Base-by-base conservation (phyloP, 1,139 yeast genomes). In the Arxiozyma telluris region DNA sequence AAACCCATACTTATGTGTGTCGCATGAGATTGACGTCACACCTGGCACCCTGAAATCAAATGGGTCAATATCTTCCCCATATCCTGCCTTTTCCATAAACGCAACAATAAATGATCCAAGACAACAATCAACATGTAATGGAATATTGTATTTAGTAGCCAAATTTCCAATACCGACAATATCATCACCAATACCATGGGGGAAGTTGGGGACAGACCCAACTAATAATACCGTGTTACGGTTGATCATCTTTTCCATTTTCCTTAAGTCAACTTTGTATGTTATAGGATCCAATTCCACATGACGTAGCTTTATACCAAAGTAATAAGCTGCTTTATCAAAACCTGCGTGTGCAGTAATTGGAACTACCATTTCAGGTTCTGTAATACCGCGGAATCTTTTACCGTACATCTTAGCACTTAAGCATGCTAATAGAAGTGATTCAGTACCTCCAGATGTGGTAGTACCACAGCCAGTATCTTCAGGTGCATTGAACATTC, bases 21-120 rank as follows among this genome's bases (percentile, higher is more conserved):
- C 98, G 71, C 98, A 93, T 15, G 96, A 87, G 57, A 93, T 91
- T 4, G 97, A 90, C 0, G 98, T 93, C n/a, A 93, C 98, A 44
- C 98, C 98, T 0, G 89, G 85, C 1, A 89, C 77, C 59, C 94
- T 75, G 71, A 93, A 93, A 69, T 93, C 98, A 71, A 91, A 91
- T 20, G 73, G 64, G 18, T 94, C 91, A 1, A 83, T 66, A 44
- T 68, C 77, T 23, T 53, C 34, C 50, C 78, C 78, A 55, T 83
- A 80, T 4, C 82, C 82, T 2, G 90, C 79, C 55, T 79, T 78
- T 57, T 82, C 83, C 72, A 88, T 80, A 69, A 85, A 90, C 1
- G 96, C 82, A 42, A 89, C 88, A 50, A 91, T 79, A 63, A 93
- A 91, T 1, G 97, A 90, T 1, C 98, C 98, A 42, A 93, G 75